These are phyloP conservation scores for Pseudopyricularia cyperi DNA, from an alignment of 2,329 filamentous ascomycete species.

Conservation along the genomic window DNA sequence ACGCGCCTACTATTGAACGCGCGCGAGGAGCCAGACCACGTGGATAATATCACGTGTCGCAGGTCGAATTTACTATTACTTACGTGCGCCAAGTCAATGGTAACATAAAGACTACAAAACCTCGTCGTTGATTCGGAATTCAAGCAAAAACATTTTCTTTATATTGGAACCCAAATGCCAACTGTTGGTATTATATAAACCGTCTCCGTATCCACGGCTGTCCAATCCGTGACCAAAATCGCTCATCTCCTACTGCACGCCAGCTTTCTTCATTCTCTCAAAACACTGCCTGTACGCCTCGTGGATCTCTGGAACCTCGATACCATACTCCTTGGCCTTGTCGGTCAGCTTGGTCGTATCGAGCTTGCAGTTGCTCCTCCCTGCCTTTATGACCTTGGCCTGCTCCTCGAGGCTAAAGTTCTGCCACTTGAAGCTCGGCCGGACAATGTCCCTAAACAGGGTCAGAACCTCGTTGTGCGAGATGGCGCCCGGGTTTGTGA, in stretches of 20 bases:
- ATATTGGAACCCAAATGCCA: neutral
- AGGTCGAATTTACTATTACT: no score
- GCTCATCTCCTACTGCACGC: conserved; percentile 26
- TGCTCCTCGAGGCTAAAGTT: conserved; percentile 57
- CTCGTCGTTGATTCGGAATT: no score
- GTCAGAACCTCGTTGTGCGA: conserved; percentile 56
- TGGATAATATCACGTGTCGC: neutral
- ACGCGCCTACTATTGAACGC: neutral
- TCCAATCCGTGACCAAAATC: no score
- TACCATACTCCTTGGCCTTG: conserved; percentile 46
- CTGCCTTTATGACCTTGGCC: conserved; percentile 53
- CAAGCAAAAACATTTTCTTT: neutral
- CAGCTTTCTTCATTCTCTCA: conserved; percentile 46
- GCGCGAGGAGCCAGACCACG: neutral
- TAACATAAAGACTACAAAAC: neutral
- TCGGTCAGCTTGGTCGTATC: conserved; percentile 48
- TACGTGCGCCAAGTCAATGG: neutral
- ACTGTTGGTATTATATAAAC: no score
- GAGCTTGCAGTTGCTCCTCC: conserved; percentile 51
- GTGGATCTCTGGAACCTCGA: conserved; percentile 47
- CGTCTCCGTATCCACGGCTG: no score
- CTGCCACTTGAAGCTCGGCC: conserved; percentile 46
- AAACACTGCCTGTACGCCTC: conserved; percentile 49
- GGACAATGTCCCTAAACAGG: conserved; percentile 50
- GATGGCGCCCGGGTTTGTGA: conserved; percentile 57